Conservation (phyloP, 345 rosid genomes). For the Erodium maritimum region DNA sequence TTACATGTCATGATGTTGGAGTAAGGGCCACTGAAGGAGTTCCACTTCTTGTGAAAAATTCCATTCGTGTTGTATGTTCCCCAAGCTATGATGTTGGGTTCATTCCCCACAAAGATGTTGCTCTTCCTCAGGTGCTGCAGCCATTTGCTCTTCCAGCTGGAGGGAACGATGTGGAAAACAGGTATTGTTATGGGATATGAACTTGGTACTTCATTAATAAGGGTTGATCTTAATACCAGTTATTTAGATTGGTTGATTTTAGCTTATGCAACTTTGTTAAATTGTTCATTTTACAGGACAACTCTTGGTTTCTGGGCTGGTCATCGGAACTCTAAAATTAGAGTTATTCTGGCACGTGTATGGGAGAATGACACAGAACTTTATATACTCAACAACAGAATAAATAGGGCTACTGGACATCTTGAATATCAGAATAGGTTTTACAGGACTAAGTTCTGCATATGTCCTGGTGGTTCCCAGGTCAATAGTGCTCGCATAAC, state of each 20-base stretch:
- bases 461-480: conserved; percentile 98
- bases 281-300: conserved; percentile 50
- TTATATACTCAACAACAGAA: conserved; percentile 76
- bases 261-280: conserved; percentile 1
- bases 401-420: conserved; percentile 73
- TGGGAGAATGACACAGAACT: conserved; percentile 97
- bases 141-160: conserved; percentile 96
- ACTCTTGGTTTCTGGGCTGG: conserved; percentile 96
- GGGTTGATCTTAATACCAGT: too few species aligned
- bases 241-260: not conserved
- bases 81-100: conserved; percentile 91
- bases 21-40: conserved; percentile 88
- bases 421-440: conserved; percentile 83
- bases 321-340: conserved; percentile 82
- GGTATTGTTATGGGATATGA: conserved; percentile 24
- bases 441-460: conserved; percentile 75
- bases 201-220: not conserved
- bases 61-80: conserved; percentile 87
- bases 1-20: conserved; percentile 93
- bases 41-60: conserved; percentile 69
- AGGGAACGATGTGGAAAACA: conserved; percentile 67
- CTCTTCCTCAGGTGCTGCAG: conserved; percentile 88
- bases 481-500: conserved; percentile 94
- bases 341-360: conserved; percentile 84
- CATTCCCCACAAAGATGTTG: conserved; percentile 95